Percentiles rank a stretch among this genome's conserved stretches.
Conservation (phyloP, 208 protist species). For the Acanthamoeba sp. region DNA sequence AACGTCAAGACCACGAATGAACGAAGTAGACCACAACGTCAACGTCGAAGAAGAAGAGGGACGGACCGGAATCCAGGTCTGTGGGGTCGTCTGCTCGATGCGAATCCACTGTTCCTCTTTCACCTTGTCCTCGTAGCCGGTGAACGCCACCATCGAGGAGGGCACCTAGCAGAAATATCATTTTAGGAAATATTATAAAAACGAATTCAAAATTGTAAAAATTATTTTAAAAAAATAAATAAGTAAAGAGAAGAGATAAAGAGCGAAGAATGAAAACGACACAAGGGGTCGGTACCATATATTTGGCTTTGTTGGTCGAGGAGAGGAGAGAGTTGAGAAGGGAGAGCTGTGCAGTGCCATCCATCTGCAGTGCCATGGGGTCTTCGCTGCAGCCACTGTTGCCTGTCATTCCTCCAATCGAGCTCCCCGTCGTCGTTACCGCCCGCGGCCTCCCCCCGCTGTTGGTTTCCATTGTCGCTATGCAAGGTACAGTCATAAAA, state of each 20-base stretch:
- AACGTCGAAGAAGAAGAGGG: not conserved
- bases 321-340: constrained; percentile 48
- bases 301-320: constrained; percentile 64
- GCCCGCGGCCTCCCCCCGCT: not conserved
- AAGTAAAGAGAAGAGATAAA: not conserved
- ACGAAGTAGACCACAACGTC: not conserved
- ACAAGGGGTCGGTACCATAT: not conserved
- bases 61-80: constrained; percentile 21
- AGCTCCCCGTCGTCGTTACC: not conserved
- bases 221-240: not conserved
- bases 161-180: not conserved
- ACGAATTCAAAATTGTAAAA: not conserved
- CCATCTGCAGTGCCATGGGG: not conserved
- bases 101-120: constrained; percentile 50
- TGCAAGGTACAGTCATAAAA: not conserved
- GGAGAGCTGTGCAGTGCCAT: constrained; percentile 17
- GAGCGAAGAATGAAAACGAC: too few species aligned
- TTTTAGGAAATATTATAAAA: not conserved
- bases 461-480: not conserved
- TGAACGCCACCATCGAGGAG: constrained; percentile 50
- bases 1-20: not conserved
- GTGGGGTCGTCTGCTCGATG: not conserved
- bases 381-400: not conserved
- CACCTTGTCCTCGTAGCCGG: constrained; percentile 55
- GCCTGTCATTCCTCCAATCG: not conserved